These are phyloP conservation scores for Penicillium mononematosum DNA, from an alignment of 495 filamentous ascomycete species.

Conservation along the genomic window DNA sequence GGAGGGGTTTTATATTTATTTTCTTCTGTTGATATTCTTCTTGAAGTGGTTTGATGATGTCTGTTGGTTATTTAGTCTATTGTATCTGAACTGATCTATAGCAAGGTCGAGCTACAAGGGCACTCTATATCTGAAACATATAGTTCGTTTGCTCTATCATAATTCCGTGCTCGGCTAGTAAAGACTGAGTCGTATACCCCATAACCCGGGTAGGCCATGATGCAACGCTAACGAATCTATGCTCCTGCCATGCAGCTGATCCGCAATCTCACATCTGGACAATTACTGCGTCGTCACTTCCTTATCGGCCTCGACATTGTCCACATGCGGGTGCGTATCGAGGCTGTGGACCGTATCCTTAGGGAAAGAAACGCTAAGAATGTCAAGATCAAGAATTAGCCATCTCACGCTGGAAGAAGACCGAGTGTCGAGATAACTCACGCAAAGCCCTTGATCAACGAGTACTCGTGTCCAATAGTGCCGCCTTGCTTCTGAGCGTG, in stretches of 20 bases:
- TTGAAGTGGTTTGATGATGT: background rate
- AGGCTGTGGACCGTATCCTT: background rate
- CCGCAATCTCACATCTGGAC: background rate
- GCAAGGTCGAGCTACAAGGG: background rate
- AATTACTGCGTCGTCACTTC: constrained; percentile 4
- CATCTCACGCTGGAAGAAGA: background rate
- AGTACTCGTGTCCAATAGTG: constrained; percentile 3
- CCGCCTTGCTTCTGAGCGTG: constrained; percentile 3
- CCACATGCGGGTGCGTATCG: constrained; percentile 5
- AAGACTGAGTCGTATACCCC: background rate
- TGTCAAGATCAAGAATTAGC: background rate
- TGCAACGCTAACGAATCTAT: background rate
- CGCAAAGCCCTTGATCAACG: constrained; percentile 12
- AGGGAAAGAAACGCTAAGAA: background rate
- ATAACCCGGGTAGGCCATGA: background rate
- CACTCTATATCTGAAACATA: background rate
- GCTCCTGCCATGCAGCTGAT: background rate
- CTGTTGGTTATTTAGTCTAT: background rate
- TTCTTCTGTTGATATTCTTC: constrained; percentile 1
- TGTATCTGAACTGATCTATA: background rate
- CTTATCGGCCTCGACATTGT: background rate
- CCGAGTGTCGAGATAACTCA: constrained; percentile 1
- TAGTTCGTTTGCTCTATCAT: background rate
- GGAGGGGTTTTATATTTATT: background rate
- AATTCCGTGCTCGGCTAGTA: background rate